Percentiles rank a stretch among this genome's conserved stretches.
phyloP scores from a whole-genome alignment of 768 basidiomycete genomes.

The Phaeolepiota aurea region DNA sequence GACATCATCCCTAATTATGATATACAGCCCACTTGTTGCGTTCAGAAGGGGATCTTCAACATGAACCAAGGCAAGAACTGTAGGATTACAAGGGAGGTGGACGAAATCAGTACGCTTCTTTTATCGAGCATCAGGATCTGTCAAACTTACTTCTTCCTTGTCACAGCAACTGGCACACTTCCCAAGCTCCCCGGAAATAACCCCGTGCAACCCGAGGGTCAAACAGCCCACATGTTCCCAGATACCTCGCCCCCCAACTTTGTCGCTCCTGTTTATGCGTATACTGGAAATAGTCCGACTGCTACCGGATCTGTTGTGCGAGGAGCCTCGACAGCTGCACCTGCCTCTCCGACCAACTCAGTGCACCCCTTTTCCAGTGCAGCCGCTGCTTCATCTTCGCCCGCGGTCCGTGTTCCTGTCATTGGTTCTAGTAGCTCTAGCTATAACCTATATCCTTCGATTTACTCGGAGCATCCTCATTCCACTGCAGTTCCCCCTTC shows the following conservation, averaged over 20 bases:
- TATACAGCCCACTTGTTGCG: slow-evolving; percentile 34
- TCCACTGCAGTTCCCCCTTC: too few species aligned
- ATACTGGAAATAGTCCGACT: slow-evolving; percentile 32
- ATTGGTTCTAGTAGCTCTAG: too few species aligned
- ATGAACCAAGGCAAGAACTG: slow-evolving; percentile 31
- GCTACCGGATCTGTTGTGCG: slow-evolving; percentile 22
- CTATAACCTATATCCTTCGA: too few species aligned
- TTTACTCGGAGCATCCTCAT: too few species aligned
- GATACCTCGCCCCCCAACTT: slow-evolving; percentile 28
- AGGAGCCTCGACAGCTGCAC: too few species aligned
- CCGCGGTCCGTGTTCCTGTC: too few species aligned
- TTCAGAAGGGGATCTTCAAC: slow-evolving; percentile 32
- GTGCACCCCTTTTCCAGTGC: too few species aligned
- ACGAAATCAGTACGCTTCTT: slow-evolving; percentile 32
- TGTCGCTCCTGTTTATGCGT: slow-evolving; percentile 36
- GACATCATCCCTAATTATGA: slow-evolving; percentile 1
- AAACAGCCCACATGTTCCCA: slow-evolving; percentile 20
- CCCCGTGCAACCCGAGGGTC: slow-evolving; percentile 32
- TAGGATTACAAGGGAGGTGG: slow-evolving; percentile 34
- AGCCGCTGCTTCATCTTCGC: too few species aligned
- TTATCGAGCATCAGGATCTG: too few species aligned
- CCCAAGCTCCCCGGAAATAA: slow-evolving; percentile 45
- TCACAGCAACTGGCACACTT: slow-evolving; percentile 37
- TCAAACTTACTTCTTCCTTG: slow-evolving; percentile 2
- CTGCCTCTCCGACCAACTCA: too few species aligned